These are phyloP conservation scores for Fusarium anguioides DNA, from an alignment of 2,329 filamentous ascomycete genomes.

Conservation along the genomic window DNA sequence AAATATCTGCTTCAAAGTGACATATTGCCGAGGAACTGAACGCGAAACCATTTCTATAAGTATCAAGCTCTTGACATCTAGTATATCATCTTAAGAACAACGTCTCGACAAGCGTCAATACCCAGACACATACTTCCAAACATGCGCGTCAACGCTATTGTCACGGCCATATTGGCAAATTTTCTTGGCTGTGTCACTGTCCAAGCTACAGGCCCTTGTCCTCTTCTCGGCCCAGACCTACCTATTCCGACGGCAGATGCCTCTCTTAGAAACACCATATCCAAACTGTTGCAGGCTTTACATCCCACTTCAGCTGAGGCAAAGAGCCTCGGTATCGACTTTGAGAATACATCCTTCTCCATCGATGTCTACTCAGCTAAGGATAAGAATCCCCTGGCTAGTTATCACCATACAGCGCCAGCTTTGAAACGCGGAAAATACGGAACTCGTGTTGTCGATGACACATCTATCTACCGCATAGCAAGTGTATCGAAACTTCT, in stretches of 20 bases:
- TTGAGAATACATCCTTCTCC: background rate
- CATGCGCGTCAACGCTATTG: background rate
- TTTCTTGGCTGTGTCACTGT: background rate
- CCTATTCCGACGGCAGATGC: background rate
- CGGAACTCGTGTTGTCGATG: background rate
- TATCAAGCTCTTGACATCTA: background rate
- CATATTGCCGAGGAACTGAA: no score
- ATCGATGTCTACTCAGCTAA: background rate
- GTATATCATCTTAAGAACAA: background rate
- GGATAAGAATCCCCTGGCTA: background rate
- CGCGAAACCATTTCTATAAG: background rate
- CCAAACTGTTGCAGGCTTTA: background rate
- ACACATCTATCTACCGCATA: no score
- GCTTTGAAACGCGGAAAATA: background rate
- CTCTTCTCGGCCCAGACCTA: background rate
- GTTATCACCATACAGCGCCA: background rate
- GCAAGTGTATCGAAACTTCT: no score
- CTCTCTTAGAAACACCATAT: background rate
- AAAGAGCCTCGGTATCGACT: background rate
- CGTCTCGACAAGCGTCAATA: no score
- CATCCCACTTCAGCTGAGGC: background rate
- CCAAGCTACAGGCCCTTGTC: background rate
- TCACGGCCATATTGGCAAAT: fast-evolving
- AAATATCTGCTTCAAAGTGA: no score
- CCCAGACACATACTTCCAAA: background rate